phyloP scores from a whole-genome alignment of 2,329 filamentous ascomycete genomes.

The Ophiostoma piceae region DNA sequence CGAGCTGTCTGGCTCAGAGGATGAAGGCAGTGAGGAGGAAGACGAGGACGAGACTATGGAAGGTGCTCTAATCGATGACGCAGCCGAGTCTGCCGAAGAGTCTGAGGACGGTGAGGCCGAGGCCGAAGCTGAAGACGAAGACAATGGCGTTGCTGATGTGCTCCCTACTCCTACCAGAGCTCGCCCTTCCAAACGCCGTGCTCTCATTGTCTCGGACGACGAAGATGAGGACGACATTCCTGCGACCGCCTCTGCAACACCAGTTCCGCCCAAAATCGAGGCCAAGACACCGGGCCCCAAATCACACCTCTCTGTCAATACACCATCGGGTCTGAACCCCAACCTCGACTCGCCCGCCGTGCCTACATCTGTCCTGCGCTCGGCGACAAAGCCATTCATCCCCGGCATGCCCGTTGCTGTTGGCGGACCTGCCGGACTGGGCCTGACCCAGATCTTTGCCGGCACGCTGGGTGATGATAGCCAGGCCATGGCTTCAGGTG shows the following conservation, averaged over 20 bases:
- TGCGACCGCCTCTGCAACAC: background rate
- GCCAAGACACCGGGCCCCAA: constrained; percentile 48
- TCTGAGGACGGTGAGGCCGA: constrained; percentile 26
- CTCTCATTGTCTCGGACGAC: constrained; percentile 57
- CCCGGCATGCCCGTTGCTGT: constrained; percentile 57
- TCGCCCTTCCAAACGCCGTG: constrained; percentile 47
- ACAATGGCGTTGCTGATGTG: background rate
- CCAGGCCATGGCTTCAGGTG: constrained; percentile 35
- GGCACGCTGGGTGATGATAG: constrained; percentile 71
- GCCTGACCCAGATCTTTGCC: constrained; percentile 84
- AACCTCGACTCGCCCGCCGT: constrained; percentile 47
- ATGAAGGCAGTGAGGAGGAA: constrained; percentile 25
- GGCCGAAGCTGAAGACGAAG: constrained; percentile 27
- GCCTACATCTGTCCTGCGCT: constrained; percentile 62
- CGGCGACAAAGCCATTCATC: constrained; percentile 64
- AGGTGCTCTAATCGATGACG: constrained; percentile 25
- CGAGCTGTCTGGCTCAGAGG: constrained; percentile 21
- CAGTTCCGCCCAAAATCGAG: constrained; percentile 11
- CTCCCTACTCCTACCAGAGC: constrained; percentile 21
- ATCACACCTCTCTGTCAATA: constrained; percentile 38
- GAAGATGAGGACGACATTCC: constrained; percentile 49
- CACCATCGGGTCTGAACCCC: constrained; percentile 23
- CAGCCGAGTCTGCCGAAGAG: constrained; percentile 31
- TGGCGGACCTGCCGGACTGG: constrained; percentile 57
- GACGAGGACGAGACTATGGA: constrained; percentile 31